Evolutionary conservation across 768 basidiomycete genomes (phyloP), one percentile per base, ranked within the genome.

Genomic region (Leucocoprinus sp.): DNA sequence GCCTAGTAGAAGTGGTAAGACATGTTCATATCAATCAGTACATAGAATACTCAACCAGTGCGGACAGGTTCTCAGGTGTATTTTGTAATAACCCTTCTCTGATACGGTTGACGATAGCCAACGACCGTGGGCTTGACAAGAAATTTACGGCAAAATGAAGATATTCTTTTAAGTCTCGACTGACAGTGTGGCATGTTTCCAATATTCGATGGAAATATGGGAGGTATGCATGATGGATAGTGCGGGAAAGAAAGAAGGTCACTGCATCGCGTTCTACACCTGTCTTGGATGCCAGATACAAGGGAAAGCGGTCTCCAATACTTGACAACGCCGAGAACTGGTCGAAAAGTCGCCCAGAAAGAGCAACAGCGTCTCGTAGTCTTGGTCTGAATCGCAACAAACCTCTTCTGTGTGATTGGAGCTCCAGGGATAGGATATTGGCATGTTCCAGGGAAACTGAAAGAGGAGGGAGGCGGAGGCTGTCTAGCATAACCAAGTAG

Each of bases 301-400:
- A 55, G 17, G 68, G 65, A 3, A 61, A 60, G 33, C 68, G 63
- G 52, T 71, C 65, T n/a, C 69, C 45, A 23, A 76, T 48, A 38
- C 58, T 60, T 5, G 72, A 72, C 28, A 73, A 63, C 1, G 57
- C 54, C 26, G 73, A 72, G 48, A 79, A 66, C 50, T 80, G 72
- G 55, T 75, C 70, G 11, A 79, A 57, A 40, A 58, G 50, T 31
- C 63, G n/a, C n/a, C n/a, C 66, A 17, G 71, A 70, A 7, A 74
- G 64, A 21, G 57, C 46, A 26, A 53, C 29, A 21, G 46, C 24
- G 12, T 37, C 12, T 34, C 43, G 21, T 31, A 42, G 42, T 33
- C 49, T 36, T 19, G 15, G 3, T 12, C 21, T 18, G 17, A 48
- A 31, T 1, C 21, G 14, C 12, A 35, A 26, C 8, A 71, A 29